phyloP scores from a whole-genome alignment of 1,284 basidiomycete genomes.

The Melampsora larici-populina region DNA sequence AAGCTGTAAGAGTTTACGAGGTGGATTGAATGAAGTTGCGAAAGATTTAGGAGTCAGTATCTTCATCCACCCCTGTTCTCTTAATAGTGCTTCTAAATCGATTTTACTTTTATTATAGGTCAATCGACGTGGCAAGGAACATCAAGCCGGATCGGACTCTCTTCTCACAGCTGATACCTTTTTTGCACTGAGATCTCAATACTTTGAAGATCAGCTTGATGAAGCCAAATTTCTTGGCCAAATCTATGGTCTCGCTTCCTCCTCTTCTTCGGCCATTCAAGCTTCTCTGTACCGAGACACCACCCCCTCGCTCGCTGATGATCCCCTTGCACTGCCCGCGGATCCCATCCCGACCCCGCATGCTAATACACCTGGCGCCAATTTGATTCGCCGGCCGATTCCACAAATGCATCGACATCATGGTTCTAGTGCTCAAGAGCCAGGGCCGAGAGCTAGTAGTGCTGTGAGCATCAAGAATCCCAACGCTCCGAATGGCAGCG shows the following conservation, averaged over 20 bases:
- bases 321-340: conserved; percentile 27
- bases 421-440: conserved; percentile 23
- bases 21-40: conserved; percentile 91
- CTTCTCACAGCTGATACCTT: conserved; percentile 34
- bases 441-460: conserved; percentile 34
- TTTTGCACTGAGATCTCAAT: conserved; percentile 25
- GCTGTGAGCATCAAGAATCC: conserved; percentile 41
- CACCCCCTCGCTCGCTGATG: conserved; percentile 30
- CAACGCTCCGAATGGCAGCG: conserved; percentile 32
- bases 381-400: conserved; percentile 15
- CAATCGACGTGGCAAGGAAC: conserved; percentile 30
- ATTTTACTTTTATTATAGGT: conserved; percentile 9
- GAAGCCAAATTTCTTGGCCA: conserved; percentile 34
- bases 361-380: neutral
- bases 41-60: conserved; percentile 64
- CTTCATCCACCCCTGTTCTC: neutral
- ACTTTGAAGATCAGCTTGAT: conserved; percentile 36
- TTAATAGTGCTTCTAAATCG: neutral
- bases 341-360: conserved; percentile 32
- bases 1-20: conserved; percentile 79
- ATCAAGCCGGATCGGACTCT: conserved; percentile 40
- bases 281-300: conserved; percentile 22
- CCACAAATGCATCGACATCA: conserved; percentile 16
- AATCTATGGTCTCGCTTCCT: conserved; percentile 38
- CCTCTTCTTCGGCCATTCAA: conserved; percentile 12